Conservation (phyloP, 768 basidiomycete genomes). For the Plicaturopsis crispa region DNA sequence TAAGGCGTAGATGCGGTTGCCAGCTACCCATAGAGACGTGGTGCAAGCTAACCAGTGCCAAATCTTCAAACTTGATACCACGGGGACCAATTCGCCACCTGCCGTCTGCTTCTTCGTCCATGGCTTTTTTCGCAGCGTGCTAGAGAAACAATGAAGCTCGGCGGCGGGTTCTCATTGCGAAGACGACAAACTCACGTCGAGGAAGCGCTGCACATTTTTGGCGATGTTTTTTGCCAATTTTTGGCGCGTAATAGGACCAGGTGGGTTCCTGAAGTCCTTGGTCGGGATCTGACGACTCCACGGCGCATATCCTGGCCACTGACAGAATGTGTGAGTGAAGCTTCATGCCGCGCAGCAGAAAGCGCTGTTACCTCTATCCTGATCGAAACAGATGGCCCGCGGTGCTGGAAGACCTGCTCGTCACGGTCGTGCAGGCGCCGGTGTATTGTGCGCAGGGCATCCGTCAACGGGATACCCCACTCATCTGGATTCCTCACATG, state of each 20-base stretch:
- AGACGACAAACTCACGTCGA: slow-evolving; percentile 32
- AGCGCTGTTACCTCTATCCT: slow-evolving; percentile 52
- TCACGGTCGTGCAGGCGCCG: slow-evolving; percentile 49
- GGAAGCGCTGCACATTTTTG: slow-evolving; percentile 67
- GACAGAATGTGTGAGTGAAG: slow-evolving; percentile 5
- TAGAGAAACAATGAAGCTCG: slow-evolving; percentile 15
- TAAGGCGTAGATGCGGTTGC: slow-evolving; percentile 70
- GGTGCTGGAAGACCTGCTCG: slow-evolving; percentile 58
- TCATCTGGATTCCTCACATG: slow-evolving; percentile 42
- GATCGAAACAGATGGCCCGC: slow-evolving; percentile 77
- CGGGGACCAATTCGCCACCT: slow-evolving; percentile 48
- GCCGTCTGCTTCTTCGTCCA: slow-evolving; percentile 59
- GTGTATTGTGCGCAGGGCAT: slow-evolving; percentile 56
- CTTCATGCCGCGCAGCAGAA: slow-evolving; percentile 1
- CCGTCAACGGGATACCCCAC: slow-evolving; percentile 54
- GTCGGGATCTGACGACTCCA: slow-evolving; percentile 83
- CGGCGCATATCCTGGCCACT: slow-evolving; percentile 78
- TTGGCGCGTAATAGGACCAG: slow-evolving; percentile 65
- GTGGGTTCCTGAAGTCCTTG: slow-evolving; percentile 72
- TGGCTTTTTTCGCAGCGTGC: slow-evolving; percentile 36
- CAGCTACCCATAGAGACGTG: slow-evolving; percentile 79
- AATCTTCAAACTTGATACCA: slow-evolving; percentile 55
- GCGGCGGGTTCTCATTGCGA: neutral
- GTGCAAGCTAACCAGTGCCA: slow-evolving; percentile 71
- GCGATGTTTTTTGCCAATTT: slow-evolving; percentile 79